Conservation (phyloP, 208 protist species). For the Trichomonas vaginalis region DNA sequence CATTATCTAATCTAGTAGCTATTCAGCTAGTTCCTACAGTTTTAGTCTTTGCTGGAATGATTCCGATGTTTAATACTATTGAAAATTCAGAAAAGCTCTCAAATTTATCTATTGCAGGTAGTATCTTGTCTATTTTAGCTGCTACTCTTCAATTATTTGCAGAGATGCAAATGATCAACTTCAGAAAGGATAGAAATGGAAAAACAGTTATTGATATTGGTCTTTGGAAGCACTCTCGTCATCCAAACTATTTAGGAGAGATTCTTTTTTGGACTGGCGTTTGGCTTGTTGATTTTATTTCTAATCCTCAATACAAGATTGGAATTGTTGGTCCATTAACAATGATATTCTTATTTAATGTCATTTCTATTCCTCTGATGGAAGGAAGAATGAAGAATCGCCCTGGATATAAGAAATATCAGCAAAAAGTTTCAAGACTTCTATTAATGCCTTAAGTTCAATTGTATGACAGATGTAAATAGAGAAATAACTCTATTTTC, state of each 20-base stretch:
- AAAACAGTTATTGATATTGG: not conserved
- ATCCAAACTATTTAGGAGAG: not conserved
- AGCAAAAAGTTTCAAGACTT: not conserved
- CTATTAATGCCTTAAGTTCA: too few species aligned
- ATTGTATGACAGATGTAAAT: too few species aligned
- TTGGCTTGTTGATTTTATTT: not conserved
- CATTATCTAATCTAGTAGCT: not conserved
- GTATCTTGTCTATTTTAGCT: not conserved
- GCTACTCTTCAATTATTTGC: not conserved
- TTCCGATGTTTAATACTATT: not conserved
- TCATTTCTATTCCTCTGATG: not conserved
- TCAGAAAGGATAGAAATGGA: not conserved
- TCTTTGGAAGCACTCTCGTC: not conserved
- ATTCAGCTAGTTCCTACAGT: not conserved
- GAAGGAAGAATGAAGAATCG: not conserved
- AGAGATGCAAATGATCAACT: not conserved
- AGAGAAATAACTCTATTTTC: too few species aligned
- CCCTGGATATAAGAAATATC: not conserved
- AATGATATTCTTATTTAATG: not conserved
- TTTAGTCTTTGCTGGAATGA: not conserved
- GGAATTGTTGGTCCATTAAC: not conserved
- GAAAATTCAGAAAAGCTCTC: not conserved
- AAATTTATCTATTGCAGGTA: not conserved
- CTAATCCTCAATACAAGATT: not conserved
- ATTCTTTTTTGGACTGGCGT: not conserved